A percentile compares a stretch with the other conserved stretches of the same genome.
Evolutionary conservation across 345 rosid species (phyloP).

Genomic region (Gossypium anomalum): DNA sequence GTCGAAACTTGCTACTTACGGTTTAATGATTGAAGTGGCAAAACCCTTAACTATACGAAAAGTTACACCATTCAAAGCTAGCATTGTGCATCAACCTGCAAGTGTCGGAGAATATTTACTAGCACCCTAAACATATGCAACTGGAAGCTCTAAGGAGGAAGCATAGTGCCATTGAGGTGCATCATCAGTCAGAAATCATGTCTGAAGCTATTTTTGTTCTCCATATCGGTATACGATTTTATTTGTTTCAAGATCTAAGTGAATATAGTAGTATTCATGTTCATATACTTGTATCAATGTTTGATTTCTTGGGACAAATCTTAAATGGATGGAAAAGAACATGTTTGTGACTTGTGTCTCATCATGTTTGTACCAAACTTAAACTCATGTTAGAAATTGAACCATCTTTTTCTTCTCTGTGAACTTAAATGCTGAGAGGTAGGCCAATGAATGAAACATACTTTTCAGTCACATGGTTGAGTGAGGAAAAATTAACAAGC

Average conservation of each 20-base stretch:
- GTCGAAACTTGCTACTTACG: not conserved
- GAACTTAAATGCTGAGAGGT: no score
- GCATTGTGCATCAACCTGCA: not conserved
- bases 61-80: not conserved
- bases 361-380: not conserved
- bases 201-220: not conserved
- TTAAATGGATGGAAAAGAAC: not conserved
- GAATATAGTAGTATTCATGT: not conserved
- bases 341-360: not conserved
- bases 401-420: no score
- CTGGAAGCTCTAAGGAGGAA: not conserved
- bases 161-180: not conserved
- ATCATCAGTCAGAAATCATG: not conserved
- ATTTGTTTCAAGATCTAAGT: not conserved
- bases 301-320: not conserved
- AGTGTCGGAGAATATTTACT: slow-evolving; percentile 4
- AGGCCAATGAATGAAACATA: no score
- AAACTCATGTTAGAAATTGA: not conserved
- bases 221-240: not conserved
- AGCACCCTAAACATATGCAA: not conserved
- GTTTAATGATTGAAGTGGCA: not conserved
- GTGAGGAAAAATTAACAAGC: not conserved
- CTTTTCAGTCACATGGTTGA: no score
- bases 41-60: not conserved
- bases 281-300: not conserved